These are phyloP conservation scores for Gaeumannomyces sp. DNA, from an alignment of 2,329 filamentous ascomycete genomes.

Conservation along the genomic window DNA sequence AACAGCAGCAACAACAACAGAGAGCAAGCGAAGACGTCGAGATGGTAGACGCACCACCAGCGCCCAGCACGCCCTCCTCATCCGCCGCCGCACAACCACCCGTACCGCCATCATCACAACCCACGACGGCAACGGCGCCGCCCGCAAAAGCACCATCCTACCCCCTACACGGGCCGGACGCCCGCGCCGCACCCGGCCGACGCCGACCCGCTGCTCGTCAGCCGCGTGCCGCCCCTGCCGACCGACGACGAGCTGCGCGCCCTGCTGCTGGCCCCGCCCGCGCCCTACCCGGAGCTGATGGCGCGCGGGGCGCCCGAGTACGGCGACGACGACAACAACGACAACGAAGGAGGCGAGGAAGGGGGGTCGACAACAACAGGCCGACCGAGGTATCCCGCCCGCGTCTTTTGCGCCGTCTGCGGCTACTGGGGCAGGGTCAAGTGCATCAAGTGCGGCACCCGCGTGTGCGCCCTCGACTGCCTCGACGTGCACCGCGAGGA, in stretches of 20 bases:
- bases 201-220: conserved; percentile 51
- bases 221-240: conserved; percentile 51
- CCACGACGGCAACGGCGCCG: conserved; percentile 15
- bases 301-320: conserved; percentile 13
- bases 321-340: conserved; percentile 34
- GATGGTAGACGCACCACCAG: conserved; percentile 32
- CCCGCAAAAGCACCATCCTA: conserved; percentile 28
- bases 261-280: conserved; percentile 56
- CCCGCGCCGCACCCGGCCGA: conserved; percentile 42
- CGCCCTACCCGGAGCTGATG: conserved; percentile 57
- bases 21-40: conserved; percentile 25
- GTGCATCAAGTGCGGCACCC: conserved; percentile 71
- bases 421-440: conserved; percentile 74
- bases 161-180: conserved; percentile 25
- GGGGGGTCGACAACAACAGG: conserved; percentile 14
- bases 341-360: conserved; percentile 36
- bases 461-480: conserved; percentile 72
- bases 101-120: not conserved
- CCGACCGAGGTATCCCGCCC: conserved; percentile 43
- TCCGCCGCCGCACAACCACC: conserved; percentile 1
- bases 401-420: conserved; percentile 71
- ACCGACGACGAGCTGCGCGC: conserved; percentile 56
- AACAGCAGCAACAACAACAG: conserved; percentile 5
- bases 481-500: conserved; percentile 67
- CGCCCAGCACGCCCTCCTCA: conserved; percentile 5